phyloP scores from a whole-genome alignment of 2,329 filamentous ascomycete genomes.

The Alternaria burnsii region DNA sequence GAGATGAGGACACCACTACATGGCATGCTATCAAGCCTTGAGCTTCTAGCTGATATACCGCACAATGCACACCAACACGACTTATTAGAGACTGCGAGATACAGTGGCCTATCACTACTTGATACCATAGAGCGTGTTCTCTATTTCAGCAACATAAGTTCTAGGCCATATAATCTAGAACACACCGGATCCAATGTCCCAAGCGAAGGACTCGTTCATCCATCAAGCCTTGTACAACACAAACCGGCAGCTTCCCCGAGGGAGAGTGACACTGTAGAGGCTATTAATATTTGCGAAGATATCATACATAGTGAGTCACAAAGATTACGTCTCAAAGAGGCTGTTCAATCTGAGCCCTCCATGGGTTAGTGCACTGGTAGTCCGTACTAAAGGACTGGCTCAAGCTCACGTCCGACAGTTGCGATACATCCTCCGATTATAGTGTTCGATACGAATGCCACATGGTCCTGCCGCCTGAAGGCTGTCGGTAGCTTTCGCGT shows the following conservation, averaged over 20 bases:
- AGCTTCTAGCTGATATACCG: constrained; percentile 11
- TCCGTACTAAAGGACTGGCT: not conserved
- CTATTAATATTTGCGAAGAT: constrained; percentile 6
- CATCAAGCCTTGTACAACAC: constrained; percentile 1
- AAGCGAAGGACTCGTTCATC: not conserved
- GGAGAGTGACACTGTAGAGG: not conserved
- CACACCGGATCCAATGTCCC: constrained; percentile 2
- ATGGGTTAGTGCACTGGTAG: not conserved
- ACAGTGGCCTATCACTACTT: constrained; percentile 12
- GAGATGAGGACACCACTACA: constrained; percentile 18
- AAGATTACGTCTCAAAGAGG: constrained; percentile 8
- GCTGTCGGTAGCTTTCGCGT: constrained; percentile 12
- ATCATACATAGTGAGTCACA: constrained; percentile 5
- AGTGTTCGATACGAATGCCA: constrained; percentile 10
- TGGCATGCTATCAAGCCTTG: constrained; percentile 11
- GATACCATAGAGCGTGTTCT: constrained; percentile 16
- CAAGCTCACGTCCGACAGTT: not conserved
- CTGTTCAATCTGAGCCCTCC: constrained; percentile 6
- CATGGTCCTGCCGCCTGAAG: constrained; percentile 4
- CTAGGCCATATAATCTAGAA: not conserved
- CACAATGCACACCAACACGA: constrained; percentile 11
- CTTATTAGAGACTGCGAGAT: constrained; percentile 10
- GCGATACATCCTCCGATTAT: constrained; percentile 2
- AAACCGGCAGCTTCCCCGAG: not conserved
- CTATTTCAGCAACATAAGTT: constrained; percentile 17